Percentiles rank a stretch among this genome's conserved stretches.
Conservation (phyloP, 495 filamentous ascomycete genomes). For the Hypoxylon lienhwacheense region DNA sequence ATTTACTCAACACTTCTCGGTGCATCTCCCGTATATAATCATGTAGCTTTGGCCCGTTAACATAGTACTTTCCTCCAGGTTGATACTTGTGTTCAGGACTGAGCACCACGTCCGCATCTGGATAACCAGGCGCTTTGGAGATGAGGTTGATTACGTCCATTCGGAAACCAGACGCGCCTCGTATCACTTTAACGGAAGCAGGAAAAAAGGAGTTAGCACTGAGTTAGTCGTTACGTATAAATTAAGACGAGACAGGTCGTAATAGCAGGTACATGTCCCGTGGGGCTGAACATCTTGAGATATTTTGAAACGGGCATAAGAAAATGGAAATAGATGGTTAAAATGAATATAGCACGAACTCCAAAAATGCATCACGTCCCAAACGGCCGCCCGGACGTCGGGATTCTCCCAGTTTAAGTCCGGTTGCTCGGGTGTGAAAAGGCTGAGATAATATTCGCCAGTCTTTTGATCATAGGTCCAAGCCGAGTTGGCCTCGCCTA, state of each 20-base stretch:
- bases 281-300: too few relatives aligned
- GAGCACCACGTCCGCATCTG: constrained; percentile 56
- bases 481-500: constrained; percentile 58
- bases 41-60: constrained; percentile 63
- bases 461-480: constrained; percentile 62
- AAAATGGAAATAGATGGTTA: neutral
- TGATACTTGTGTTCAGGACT: constrained; percentile 54
- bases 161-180: constrained; percentile 61
- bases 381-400: constrained; percentile 58
- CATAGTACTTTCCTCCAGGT: constrained; percentile 54
- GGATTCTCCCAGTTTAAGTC: constrained; percentile 69
- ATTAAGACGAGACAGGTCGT: neutral
- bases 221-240: neutral
- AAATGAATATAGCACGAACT: constrained; percentile 6
- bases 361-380: constrained; percentile 64
- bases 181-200: constrained; percentile 43
- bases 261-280: too few relatives aligned
- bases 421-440: constrained; percentile 61
- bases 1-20: constrained; percentile 55
- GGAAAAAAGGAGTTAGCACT: neutral
- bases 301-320: neutral
- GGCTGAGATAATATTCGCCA: constrained; percentile 62
- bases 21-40: constrained; percentile 61
- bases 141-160: constrained; percentile 70
- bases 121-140: constrained; percentile 60